These are phyloP conservation scores for Lactarius evosmus DNA, from an alignment of 768 basidiomycete species.

Conservation along the genomic window DNA sequence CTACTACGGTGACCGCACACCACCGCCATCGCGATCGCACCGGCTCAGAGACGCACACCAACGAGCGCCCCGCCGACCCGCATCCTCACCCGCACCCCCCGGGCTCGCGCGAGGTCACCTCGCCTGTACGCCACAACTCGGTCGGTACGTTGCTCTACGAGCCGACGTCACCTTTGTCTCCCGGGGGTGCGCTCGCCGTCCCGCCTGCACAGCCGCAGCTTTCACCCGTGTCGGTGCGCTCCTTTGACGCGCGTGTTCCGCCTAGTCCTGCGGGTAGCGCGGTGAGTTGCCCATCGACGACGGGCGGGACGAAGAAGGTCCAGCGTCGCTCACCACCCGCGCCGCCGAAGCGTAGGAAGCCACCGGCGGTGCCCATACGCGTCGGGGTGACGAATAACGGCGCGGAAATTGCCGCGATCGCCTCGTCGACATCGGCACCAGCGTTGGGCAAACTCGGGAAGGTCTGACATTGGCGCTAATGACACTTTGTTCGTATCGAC, in stretches of 20 bases:
- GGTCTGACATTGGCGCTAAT: neutral
- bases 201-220: conserved; percentile 25
- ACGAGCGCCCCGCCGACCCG: neutral
- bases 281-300: neutral
- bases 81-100: neutral
- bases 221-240: conserved; percentile 23
- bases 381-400: conserved; percentile 45
- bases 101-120: neutral
- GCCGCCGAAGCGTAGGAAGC: conserved; percentile 63
- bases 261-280: conserved; percentile 11
- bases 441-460: conserved; percentile 6
- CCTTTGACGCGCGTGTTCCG: conserved; percentile 28
- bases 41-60: neutral
- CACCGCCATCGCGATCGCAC: conserved; percentile 3
- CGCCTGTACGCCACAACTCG: conserved; percentile 16
- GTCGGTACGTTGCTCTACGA: conserved; percentile 32
- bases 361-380: conserved; percentile 60
- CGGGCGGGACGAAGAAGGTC: conserved; percentile 8
- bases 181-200: conserved; percentile 25
- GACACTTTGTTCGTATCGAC: neutral
- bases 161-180: conserved; percentile 25
- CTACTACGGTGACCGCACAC: neutral
- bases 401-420: conserved; percentile 58
- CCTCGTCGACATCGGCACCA: conserved; percentile 37
- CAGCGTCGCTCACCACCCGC: conserved; percentile 54